Conservation (phyloP, 2,329 filamentous ascomycete genomes). For the Colletotrichum spinosum region DNA sequence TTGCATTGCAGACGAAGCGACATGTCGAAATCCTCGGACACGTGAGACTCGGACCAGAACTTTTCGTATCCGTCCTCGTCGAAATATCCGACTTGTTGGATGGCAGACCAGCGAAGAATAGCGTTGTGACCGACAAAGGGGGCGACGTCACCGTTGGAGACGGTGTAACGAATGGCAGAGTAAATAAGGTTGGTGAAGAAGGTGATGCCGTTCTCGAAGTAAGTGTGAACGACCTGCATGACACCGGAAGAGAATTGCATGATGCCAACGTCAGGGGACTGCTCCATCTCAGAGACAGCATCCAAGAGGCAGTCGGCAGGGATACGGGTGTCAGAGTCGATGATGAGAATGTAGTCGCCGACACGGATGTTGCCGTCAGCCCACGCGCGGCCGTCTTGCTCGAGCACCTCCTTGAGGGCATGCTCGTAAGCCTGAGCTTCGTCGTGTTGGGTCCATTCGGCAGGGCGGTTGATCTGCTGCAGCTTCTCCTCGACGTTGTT, state of each 20-base stretch:
- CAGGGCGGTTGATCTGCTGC: constrained; percentile 63
- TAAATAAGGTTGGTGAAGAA: constrained; percentile 83
- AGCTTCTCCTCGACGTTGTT: constrained; percentile 79
- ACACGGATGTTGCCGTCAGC: constrained; percentile 88
- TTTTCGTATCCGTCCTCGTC: constrained; percentile 80
- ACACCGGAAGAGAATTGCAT: constrained; percentile 83
- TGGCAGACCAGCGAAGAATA: constrained; percentile 78
- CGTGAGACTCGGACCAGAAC: constrained; percentile 84
- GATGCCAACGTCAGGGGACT: constrained; percentile 81
- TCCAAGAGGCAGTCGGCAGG: constrained; percentile 82
- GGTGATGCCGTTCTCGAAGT: constrained; percentile 77
- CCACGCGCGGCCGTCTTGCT: constrained; percentile 78
- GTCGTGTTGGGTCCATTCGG: constrained; percentile 75
- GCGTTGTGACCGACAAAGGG: constrained; percentile 88
- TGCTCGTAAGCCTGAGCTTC: constrained; percentile 75
- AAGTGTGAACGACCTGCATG: constrained; percentile 82
- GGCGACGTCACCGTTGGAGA: constrained; percentile 80
- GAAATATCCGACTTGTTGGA: constrained; percentile 78
- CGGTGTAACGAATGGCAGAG: constrained; percentile 81
- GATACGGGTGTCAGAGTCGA: constrained; percentile 84
- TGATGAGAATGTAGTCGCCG: constrained; percentile 84
- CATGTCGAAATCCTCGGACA: constrained; percentile 87
- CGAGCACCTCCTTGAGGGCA: constrained; percentile 73
- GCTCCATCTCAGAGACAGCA: constrained; percentile 85
- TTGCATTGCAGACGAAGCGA: constrained; percentile 79